phyloP scores from a whole-genome alignment of 164 flowering plant species.

The Nelumbo lutea region DNA sequence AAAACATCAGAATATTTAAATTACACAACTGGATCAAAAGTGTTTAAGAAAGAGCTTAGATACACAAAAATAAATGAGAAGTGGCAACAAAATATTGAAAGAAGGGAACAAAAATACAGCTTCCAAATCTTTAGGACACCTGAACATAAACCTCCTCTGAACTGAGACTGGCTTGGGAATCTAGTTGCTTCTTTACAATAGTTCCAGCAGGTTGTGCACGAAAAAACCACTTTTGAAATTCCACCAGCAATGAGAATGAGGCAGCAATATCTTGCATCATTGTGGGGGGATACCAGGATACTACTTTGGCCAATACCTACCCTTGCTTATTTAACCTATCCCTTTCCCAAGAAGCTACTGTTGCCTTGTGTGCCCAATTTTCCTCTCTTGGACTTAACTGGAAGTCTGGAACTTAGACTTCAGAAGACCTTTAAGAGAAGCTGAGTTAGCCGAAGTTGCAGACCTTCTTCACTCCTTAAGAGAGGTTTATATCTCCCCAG shows the following conservation, averaged over 20 bases:
- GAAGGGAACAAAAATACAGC: background rate
- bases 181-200: slow-evolving; percentile 91
- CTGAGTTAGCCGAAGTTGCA: no score
- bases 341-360: no score
- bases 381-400: no score
- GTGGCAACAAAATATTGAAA: background rate
- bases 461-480: no score
- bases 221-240: slow-evolving; percentile 96
- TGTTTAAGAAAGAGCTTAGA: background rate
- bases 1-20: slow-evolving; percentile 7
- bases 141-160: slow-evolving; percentile 99
- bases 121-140: slow-evolving; percentile 64
- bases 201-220: slow-evolving; percentile 96
- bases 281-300: no score
- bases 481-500: no score
- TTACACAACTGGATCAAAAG: slow-evolving; percentile 1
- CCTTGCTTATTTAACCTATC: no score
- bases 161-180: slow-evolving; percentile 98
- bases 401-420: no score
- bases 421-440: no score
- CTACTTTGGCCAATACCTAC: no score
- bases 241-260: slow-evolving; percentile 66
- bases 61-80: background rate
- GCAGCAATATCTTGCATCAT: slow-evolving; percentile 99
- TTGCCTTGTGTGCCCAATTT: no score